Base-by-base conservation (phyloP, 148 eudicot species). In the Chenopodium berlandieri region DNA sequence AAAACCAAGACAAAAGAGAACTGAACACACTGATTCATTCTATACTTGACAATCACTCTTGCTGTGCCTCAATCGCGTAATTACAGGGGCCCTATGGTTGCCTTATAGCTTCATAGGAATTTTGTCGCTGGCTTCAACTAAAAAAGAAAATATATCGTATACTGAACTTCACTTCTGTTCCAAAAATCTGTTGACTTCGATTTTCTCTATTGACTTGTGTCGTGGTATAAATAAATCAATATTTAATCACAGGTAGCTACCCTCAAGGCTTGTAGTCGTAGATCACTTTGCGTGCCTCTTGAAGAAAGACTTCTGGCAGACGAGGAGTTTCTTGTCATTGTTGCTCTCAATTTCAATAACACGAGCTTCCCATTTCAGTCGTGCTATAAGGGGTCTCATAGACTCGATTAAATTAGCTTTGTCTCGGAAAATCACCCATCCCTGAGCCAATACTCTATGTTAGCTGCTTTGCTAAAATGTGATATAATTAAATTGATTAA, bases 291-390 rank as follows among this genome's bases (percentile, higher is more conserved):
- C 77, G 64, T 88, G 93, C 84, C 88, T 90, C 86, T 90, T 97
- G 79, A 91, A 74, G 87, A 92, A 91, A 48, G 99, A 94, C 83
- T 96, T 96, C 84, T 96, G 99, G 89, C 98, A 94, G 77, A 96
- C 88, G 14, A 96, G 91, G 83, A 96, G 97, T 78, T 88, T 94
- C 86, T 94, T 95, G 2, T 91, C 89, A 37, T 89, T 94, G 86
- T 84, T 94, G 76, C 88, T 89, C 86, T 94, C 95, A 9, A 91
- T 88, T 75, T 97, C 99, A 64, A 97, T 84, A 14, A 94, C 94
- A 73, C 99, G 90, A n/a, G 99, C 94, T 72, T 97, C 99, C 99
- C 99, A 97, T 86, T 87, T 97, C 78, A 97, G 83, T 72, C 86
- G 88, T 37, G 98, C 86, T 22, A 93, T 78, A 7, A 90, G 86